phyloP scores from a whole-genome alignment of 345 rosid species.

The Aquilaria malaccensis region DNA sequence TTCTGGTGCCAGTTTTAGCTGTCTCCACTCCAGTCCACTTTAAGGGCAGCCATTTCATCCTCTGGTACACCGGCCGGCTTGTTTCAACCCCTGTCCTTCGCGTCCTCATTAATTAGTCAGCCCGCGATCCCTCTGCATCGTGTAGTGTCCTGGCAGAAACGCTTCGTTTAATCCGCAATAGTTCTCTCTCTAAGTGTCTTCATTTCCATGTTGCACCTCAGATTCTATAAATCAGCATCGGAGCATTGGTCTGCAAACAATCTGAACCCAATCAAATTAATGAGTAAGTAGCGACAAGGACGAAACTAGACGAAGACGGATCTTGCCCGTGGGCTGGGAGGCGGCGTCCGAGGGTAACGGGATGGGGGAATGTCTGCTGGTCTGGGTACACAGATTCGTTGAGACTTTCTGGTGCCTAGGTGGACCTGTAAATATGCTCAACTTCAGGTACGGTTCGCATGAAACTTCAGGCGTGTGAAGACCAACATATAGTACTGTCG shows the following conservation, averaged over 20 bases:
- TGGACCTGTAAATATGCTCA: too few relatives aligned
- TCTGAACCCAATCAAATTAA: too few relatives aligned
- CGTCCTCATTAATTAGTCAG: constrained; percentile 57
- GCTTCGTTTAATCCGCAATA: constrained; percentile 85
- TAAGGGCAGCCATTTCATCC: constrained; percentile 92
- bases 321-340: too few relatives aligned
- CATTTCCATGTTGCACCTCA: constrained; percentile 94
- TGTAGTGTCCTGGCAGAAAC: constrained; percentile 71
- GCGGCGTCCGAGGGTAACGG: too few relatives aligned
- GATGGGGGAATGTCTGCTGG: too few relatives aligned
- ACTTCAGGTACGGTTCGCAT: too few relatives aligned
- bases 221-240: constrained; percentile 85
- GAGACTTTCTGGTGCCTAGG: too few relatives aligned
- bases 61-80: constrained; percentile 60
- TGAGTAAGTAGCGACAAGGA: too few relatives aligned
- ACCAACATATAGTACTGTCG: too few relatives aligned
- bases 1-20: constrained; percentile 40
- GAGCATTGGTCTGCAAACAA: constrained; percentile 82
- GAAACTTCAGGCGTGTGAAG: too few relatives aligned
- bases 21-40: constrained; percentile 35
- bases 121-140: constrained; percentile 83
- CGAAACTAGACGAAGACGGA: too few relatives aligned
- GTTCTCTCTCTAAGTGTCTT: constrained; percentile 85
- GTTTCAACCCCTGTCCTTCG: constrained; percentile 73
- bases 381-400: too few relatives aligned